A percentile compares a stretch with the other conserved stretches of the same genome.
phyloP scores from a whole-genome alignment of 257 asterid genomes.

The Penstemon barbatus region DNA sequence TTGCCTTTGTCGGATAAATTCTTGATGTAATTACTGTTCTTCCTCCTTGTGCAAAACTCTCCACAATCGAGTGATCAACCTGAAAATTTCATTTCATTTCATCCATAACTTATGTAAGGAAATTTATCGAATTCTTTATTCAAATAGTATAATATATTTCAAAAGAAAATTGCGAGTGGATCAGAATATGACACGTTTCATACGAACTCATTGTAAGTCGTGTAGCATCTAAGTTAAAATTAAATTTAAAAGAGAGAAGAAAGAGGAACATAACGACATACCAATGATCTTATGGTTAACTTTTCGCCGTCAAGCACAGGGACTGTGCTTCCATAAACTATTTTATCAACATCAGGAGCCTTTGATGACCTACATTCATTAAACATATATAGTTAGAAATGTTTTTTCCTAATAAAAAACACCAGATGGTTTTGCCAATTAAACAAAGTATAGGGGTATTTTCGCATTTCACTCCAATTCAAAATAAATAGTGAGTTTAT shows the following conservation, averaged over 20 bases:
- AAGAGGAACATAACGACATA: conserved; percentile 21
- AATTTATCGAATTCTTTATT: too few species aligned
- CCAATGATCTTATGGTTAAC: conserved; percentile 59
- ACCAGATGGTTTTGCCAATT: too few species aligned
- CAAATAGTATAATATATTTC: too few species aligned
- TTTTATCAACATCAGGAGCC: conserved; percentile 61
- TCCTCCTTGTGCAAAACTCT: conserved; percentile 93
- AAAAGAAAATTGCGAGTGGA: too few species aligned
- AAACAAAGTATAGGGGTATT: too few species aligned
- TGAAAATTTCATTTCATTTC: conserved; percentile 1
- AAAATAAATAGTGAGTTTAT: too few species aligned
- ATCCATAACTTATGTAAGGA: too few species aligned
- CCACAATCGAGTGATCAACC: conserved; percentile 91
- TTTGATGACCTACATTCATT: conserved; percentile 55
- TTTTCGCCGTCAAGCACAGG: conserved; percentile 70
- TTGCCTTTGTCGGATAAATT: conserved; percentile 76
- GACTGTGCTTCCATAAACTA: conserved; percentile 64
- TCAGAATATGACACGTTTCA: too few species aligned
- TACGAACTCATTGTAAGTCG: too few species aligned
- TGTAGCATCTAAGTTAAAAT: not conserved
- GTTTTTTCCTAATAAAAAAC: not conserved
- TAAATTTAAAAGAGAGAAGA: not conserved
- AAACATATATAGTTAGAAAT: not conserved
- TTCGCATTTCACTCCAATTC: too few species aligned
- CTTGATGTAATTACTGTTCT: conserved; percentile 73